Conservation (phyloP, 495 filamentous ascomycete species). For the Hypoxylon perforatum region DNA sequence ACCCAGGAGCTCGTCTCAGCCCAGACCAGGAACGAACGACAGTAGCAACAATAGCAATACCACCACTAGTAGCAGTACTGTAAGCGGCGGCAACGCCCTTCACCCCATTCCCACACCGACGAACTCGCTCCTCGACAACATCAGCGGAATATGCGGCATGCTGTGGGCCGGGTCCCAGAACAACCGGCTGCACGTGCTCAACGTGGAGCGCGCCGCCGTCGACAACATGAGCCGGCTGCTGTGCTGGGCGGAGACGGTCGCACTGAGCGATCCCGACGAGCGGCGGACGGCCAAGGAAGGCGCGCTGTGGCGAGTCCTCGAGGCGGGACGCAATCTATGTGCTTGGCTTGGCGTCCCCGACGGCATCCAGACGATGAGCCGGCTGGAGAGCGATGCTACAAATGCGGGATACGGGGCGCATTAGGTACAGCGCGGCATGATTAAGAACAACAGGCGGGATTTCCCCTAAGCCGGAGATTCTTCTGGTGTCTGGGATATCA, state of each 20-base stretch:
- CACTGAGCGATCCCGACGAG: slow-evolving; percentile 30
- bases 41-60: background rate
- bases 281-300: slow-evolving; percentile 18
- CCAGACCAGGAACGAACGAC: background rate
- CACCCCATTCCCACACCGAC: slow-evolving; percentile 4
- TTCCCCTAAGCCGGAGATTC: no score
- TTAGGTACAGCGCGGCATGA: background rate
- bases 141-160: slow-evolving; percentile 44
- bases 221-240: slow-evolving; percentile 39
- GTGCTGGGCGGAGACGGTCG: slow-evolving; percentile 44
- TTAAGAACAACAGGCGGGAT: no score
- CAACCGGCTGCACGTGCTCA: slow-evolving; percentile 27
- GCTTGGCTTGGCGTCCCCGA: slow-evolving; percentile 26
- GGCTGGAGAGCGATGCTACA: slow-evolving; percentile 2
- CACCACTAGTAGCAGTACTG: background rate
- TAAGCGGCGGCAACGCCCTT: background rate
- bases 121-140: slow-evolving; percentile 44
- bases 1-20: background rate
- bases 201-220: slow-evolving; percentile 34
- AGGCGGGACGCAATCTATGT: slow-evolving; percentile 26
- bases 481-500: no score
- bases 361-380: slow-evolving; percentile 12
- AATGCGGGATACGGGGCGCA: background rate
- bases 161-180: slow-evolving; percentile 39
- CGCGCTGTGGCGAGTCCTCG: slow-evolving; percentile 13